Conservation (phyloP, 2,329 filamentous ascomycete species). For the Truncatella angustata region DNA sequence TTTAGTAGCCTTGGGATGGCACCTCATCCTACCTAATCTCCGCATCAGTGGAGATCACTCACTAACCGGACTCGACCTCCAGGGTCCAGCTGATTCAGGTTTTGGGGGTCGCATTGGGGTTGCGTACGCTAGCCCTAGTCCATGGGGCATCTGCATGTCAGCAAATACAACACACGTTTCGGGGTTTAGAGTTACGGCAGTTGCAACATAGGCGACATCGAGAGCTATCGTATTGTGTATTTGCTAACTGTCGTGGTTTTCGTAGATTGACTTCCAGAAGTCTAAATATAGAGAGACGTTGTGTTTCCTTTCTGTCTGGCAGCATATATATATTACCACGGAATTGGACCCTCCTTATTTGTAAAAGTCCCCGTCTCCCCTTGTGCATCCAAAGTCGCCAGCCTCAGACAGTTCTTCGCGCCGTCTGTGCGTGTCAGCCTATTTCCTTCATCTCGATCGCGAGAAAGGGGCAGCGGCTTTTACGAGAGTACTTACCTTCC, state of each 20-base stretch:
- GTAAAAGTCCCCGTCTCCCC: neutral
- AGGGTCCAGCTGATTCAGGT: neutral
- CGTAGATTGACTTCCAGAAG: too few species aligned
- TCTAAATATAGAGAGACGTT: too few species aligned
- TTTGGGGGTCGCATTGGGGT: neutral
- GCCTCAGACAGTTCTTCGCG: neutral
- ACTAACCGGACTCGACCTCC: too few species aligned
- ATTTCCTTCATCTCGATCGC: too few species aligned
- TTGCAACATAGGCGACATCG: too few species aligned
- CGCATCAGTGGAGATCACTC: neutral
- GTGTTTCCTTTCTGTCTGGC: neutral
- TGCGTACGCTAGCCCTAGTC: neutral
- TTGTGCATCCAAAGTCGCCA: neutral
- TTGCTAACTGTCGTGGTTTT: too few species aligned
- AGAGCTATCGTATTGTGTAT: too few species aligned
- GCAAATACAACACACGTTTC: too few species aligned
- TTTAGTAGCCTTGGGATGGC: neutral
- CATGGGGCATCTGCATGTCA: neutral
- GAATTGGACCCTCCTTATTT: neutral
- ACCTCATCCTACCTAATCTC: neutral
- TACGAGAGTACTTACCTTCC: constrained; percentile 9
- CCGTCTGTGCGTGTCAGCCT: neutral
- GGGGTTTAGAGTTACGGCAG: too few species aligned
- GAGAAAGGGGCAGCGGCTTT: too few species aligned
- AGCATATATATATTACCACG: neutral